These are phyloP conservation scores for Pestalotiopsis sp. DNA, from an alignment of 2,329 filamentous ascomycete species.

Conservation along the genomic window DNA sequence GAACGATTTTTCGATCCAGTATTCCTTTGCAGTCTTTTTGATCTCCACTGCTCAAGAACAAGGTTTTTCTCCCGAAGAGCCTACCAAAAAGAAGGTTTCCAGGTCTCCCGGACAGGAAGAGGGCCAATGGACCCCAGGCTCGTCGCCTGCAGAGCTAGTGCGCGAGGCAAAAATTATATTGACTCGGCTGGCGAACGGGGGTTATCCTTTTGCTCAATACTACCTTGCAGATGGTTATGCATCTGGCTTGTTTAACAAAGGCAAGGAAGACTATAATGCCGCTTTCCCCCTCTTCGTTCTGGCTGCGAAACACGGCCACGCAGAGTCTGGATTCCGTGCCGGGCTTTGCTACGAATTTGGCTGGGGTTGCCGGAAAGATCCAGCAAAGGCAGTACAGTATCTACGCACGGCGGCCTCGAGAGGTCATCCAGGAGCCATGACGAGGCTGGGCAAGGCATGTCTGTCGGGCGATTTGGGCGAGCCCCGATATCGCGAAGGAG, in stretches of 20 bases:
- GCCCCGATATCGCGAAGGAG: conserved; percentile 83
- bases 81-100: conserved; percentile 43
- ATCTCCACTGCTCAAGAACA: conserved; percentile 85
- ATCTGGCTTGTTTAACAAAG: conserved; percentile 92
- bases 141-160: conserved; percentile 64
- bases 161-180: conserved; percentile 88
- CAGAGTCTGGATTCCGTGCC: conserved; percentile 91
- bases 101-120: conserved; percentile 46
- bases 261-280: conserved; percentile 85
- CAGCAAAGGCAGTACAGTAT: conserved; percentile 90
- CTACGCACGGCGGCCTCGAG: conserved; percentile 88
- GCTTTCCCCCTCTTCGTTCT: conserved; percentile 92
- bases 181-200: conserved; percentile 79
- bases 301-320: conserved; percentile 94
- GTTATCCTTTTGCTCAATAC: conserved; percentile 97
- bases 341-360: conserved; percentile 97
- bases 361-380: conserved; percentile 91
- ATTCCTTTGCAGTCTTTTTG: conserved; percentile 94
- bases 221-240: conserved; percentile 94
- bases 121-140: conserved; percentile 37
- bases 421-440: conserved; percentile 93
- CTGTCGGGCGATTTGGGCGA: conserved; percentile 85
- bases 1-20: conserved; percentile 84
- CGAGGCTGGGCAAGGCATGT: conserved; percentile 87
- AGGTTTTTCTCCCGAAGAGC: conserved; percentile 54